Percentiles rank a stretch among this genome's conserved stretches.
Conservation (phyloP, 441 rosid genomes). For the Populus hybrid region DNA sequence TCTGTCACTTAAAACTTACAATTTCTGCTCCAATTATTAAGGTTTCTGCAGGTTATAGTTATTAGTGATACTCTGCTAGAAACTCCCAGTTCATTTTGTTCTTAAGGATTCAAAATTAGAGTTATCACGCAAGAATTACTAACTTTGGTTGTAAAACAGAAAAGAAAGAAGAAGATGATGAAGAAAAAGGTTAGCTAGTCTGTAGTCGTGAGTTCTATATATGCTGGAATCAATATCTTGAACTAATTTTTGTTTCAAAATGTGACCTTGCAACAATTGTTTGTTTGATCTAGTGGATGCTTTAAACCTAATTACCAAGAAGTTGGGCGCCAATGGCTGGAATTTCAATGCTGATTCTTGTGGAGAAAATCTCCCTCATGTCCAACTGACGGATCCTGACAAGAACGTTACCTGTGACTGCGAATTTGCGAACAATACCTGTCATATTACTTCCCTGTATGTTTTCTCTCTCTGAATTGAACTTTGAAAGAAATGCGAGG, state of each 20-base stretch:
- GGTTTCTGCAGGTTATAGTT: background rate
- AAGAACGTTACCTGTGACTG: slow-evolving; percentile 32
- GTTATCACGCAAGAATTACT: too few species aligned
- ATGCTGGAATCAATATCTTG: background rate
- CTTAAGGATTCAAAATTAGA: background rate
- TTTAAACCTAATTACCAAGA: slow-evolving; percentile 31
- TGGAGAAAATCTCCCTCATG: slow-evolving; percentile 12
- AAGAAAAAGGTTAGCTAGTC: background rate
- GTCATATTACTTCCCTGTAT: slow-evolving; percentile 20
- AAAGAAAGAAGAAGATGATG: too few species aligned
- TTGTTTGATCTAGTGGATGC: slow-evolving; percentile 22
- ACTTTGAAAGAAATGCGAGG: background rate
- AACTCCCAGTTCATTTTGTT: background rate
- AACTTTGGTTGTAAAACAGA: too few species aligned
- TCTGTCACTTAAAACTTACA: background rate
- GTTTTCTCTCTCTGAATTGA: background rate
- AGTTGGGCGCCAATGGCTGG: slow-evolving; percentile 32
- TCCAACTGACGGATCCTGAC: slow-evolving; percentile 10
- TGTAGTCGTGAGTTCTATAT: background rate
- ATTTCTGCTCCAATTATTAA: background rate
- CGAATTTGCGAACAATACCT: slow-evolving; percentile 24
- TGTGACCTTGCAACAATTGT: background rate
- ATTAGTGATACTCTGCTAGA: background rate
- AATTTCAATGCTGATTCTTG: slow-evolving; percentile 28
- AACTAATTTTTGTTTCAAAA: background rate